Evolutionary conservation across 2,329 filamentous ascomycete genomes (phyloP), one percentile per base, ranked within the genome.

Genomic region (Teratosphaeria zuluensis): DNA sequence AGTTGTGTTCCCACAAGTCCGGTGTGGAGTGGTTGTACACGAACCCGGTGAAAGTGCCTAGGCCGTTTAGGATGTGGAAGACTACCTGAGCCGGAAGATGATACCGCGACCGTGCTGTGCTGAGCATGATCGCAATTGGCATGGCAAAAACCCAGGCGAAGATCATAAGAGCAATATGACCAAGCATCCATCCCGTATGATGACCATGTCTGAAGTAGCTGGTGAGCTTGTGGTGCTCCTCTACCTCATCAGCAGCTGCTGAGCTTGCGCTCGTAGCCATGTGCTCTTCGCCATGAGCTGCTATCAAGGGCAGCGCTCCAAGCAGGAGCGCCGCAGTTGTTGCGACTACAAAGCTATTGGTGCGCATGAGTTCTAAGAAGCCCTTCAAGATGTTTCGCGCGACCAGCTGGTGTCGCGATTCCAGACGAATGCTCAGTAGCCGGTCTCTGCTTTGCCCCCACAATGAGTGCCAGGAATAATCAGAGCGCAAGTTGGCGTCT

Each of bases 71-170:
- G 31, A 70, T 57, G 53, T 79, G 73, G 68, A 79, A 79, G 21
- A 70, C 62, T 61, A 91, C 80, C 68, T 96, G 92, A 1, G 80
- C 74, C 0, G 80, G 77, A 1, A 95, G 78, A 1, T 86, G 86
- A 66, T 88, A 85, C 62, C 87, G 82, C 51, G 92, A 96, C 61
- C 83, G 84, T 38, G 87, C 87, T 63, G 96, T 79, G 58, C 90
- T 95, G 63, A 97, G 80, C 85, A 96, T 90, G 54, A 95, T 78
- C 88, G 89, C 86, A 60, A 87, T 72, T 55, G 90, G 90, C 57
- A 92, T 78, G 54, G 88, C 69, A 57, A 92, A 80, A 38, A 88
- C 79, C 89, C 90, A 94, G 8, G 81, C 82, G 8, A 88, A 58
- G 1, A 84, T 75, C 85, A 91, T 90, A 53, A 89, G 75, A 4